Conservation (phyloP, 192 early-diverging fungal genomes). For the Rhizophagus sp. region DNA sequence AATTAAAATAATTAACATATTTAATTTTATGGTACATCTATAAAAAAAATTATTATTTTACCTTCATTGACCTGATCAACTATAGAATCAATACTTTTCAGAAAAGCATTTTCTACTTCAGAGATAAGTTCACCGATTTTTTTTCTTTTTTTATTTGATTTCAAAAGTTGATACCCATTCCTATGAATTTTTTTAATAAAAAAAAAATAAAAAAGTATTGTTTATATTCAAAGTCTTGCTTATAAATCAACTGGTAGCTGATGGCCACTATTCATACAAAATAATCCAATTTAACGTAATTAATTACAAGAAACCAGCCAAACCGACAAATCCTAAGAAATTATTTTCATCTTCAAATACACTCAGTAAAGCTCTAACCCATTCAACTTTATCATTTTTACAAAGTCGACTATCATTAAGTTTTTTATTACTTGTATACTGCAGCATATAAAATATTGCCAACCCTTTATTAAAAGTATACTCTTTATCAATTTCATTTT, state of each 20-base stretch:
- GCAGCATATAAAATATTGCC: constrained; percentile 11
- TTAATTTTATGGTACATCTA: too few species aligned
- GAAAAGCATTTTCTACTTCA: constrained; percentile 23
- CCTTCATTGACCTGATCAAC: constrained; percentile 7
- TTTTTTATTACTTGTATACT: not conserved
- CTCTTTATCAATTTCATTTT: not conserved
- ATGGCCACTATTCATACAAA: too few species aligned
- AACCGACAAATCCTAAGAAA: constrained; percentile 17
- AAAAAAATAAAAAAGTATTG: not conserved
- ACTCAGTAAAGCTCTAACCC: constrained; percentile 9
- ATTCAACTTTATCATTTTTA: constrained; percentile 19
- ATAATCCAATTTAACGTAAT: too few species aligned
- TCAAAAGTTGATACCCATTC: constrained; percentile 23
- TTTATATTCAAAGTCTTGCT: too few species aligned
- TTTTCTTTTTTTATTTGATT: not conserved
- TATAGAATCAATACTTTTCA: constrained; percentile 14
- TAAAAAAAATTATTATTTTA: not conserved
- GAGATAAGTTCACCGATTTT: constrained; percentile 9
- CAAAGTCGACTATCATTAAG: not conserved
- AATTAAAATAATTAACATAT: not conserved
- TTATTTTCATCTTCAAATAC: not conserved
- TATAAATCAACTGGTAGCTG: too few species aligned
- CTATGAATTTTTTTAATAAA: not conserved
- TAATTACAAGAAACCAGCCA: constrained; percentile 17
- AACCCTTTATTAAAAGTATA: not conserved